Percentiles rank a stretch among this genome's conserved stretches.
phyloP scores from a whole-genome alignment of 768 basidiomycete species.

The Phlegmacium glaucopus region DNA sequence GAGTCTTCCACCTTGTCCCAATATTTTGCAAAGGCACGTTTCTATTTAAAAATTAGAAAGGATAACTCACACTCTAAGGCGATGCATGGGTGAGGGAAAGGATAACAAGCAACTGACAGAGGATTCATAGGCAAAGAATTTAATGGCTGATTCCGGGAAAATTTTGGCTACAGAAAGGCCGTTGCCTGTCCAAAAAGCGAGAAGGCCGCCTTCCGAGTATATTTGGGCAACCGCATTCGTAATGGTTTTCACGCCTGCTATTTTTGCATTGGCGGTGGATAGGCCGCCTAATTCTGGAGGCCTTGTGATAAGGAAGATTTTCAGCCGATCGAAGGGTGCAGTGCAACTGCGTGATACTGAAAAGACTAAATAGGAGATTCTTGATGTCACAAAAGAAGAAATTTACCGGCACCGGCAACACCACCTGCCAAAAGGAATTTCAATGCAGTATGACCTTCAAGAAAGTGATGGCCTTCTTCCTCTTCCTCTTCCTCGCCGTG shows the following conservation, averaged over 20 bases:
- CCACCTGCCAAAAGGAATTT: slow-evolving; percentile 94
- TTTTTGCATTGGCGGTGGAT: slow-evolving; percentile 32
- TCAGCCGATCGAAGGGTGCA: slow-evolving; percentile 95
- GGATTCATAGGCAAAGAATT: slow-evolving; percentile 94
- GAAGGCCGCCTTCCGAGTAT: slow-evolving; percentile 84
- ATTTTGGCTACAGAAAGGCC: slow-evolving; percentile 93
- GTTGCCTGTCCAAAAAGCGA: slow-evolving; percentile 98
- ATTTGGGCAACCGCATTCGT: slow-evolving; percentile 72
- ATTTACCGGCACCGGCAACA: slow-evolving; percentile 86
- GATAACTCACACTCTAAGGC: neutral
- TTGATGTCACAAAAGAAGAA: neutral
- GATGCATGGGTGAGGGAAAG: slow-evolving; percentile 4
- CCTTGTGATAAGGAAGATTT: slow-evolving; percentile 93
- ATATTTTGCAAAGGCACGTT: slow-evolving; percentile 90
- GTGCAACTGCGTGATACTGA: slow-evolving; percentile 94
- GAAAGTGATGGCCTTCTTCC: slow-evolving; percentile 54
- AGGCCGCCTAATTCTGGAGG: slow-evolving; percentile 68
- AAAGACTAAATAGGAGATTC: slow-evolving; percentile 1
- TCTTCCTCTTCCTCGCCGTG: slow-evolving; percentile 54
- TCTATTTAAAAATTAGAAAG: slow-evolving; percentile 44
- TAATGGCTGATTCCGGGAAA: slow-evolving; percentile 97
- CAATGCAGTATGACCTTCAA: slow-evolving; percentile 71
- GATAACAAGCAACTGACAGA: slow-evolving; percentile 53
- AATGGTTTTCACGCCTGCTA: slow-evolving; percentile 63
- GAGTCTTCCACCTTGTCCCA: slow-evolving; percentile 89